phyloP scores from a whole-genome alignment of 768 basidiomycete genomes.

The Leccinum longicurvipes region DNA sequence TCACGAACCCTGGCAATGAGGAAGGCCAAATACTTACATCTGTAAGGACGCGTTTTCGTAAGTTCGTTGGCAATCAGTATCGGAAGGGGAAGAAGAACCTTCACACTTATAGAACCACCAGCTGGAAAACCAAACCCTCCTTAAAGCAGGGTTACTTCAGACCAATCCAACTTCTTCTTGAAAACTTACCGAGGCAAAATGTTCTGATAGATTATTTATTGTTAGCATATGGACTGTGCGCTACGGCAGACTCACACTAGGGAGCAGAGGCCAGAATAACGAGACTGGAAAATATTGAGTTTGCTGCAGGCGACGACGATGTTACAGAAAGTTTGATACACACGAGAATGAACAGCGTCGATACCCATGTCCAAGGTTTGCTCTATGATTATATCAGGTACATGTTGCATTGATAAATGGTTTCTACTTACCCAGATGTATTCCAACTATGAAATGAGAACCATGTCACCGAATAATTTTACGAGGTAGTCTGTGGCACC shows the following conservation, averaged over 20 bases:
- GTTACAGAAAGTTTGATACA: not conserved
- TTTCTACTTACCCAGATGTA: not conserved
- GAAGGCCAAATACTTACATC: not conserved
- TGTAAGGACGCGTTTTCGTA: not conserved
- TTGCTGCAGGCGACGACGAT: not conserved
- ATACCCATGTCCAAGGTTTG: not conserved
- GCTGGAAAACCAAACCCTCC: not conserved
- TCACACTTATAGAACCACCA: not conserved
- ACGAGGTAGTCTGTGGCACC: not conserved
- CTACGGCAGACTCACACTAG: not conserved
- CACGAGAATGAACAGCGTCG: not conserved
- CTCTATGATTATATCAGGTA: not conserved
- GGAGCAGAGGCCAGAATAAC: not conserved
- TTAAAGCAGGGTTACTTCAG: not conserved
- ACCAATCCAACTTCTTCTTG: too few relatives aligned
- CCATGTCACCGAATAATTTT: not conserved
- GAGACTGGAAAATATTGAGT: not conserved
- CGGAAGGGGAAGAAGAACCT: not conserved
- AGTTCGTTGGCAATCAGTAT: not conserved
- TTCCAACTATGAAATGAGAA: not conserved
- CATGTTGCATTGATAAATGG: not conserved
- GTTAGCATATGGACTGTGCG: not conserved
- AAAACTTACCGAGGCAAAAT: not conserved
- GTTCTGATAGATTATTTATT: not conserved
- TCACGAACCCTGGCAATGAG: not conserved